Base-by-base conservation (phyloP, 2,329 filamentous ascomycete genomes). In the Colletotrichum sp. region DNA sequence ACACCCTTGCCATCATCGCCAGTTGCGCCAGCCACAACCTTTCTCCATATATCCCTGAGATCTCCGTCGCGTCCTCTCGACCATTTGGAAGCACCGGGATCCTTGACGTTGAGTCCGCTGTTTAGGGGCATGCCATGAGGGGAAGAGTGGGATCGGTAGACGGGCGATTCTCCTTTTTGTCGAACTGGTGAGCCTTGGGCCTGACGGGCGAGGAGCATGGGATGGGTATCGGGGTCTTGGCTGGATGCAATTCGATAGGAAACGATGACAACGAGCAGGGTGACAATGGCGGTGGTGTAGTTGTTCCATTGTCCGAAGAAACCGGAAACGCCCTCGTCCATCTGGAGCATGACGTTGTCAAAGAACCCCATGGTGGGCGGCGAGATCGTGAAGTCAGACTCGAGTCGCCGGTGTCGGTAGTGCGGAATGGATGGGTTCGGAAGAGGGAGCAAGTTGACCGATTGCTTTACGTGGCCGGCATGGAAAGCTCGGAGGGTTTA, bases 181-280 rank as follows among this genome's bases (percentile, higher is more conserved):
- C 97, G 91, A 67, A 98, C 93, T 15, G 93, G 91, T 11, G 95
- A 94, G 65, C 93, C 89, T 76, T 92, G 89, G 4, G 95, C 91
- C 87, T 98, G 97, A 68, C 96, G 91, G 69, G 94, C 94, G 33
- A 99, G 92, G 62, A 98, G 90, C 83, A 98, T 92, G 38, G 97
- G 96, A 83, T 98, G 97, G 7, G 94, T 93, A 85, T 99, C 97
- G 8, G 97, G 94, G 67, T 98, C 96, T 74, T 91, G 90, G 65
- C 90, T 89, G 75, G 91, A 91, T 79, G 94, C 86, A 76, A 97
- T 85, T 58, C 92, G 90, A 83, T 94, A 95, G 71, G 92, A 88
- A 70, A 96, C 83, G 79, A 95, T 89, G 69, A 89, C 86, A 74
- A 93, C 86, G 57, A 98, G 87, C 74, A 90, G 80, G 29, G 93